Conservation (phyloP, 1,284 basidiomycete species). For the Boletellus sp. region DNA sequence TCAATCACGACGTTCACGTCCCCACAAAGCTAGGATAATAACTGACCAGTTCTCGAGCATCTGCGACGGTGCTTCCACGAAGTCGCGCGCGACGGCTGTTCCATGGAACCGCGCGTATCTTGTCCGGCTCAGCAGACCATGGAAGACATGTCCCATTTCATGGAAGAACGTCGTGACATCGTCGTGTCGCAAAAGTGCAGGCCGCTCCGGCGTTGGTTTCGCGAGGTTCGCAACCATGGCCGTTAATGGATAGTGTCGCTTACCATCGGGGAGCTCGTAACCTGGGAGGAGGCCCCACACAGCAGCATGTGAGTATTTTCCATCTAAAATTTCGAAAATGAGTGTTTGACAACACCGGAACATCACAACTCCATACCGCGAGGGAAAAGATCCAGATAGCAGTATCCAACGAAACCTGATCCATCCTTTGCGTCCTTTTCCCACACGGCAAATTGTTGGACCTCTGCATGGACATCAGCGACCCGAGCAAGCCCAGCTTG, state of each 20-base stretch:
- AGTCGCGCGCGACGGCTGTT: conserved; percentile 75
- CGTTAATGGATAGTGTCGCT: conserved; percentile 66
- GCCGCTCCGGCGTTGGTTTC: conserved; percentile 74
- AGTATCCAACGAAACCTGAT: conserved; percentile 72
- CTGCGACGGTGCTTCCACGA: conserved; percentile 84
- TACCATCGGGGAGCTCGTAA: conserved; percentile 49
- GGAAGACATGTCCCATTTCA: conserved; percentile 87
- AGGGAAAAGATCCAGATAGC: conserved; percentile 85
- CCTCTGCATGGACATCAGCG: conserved; percentile 46
- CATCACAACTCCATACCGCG: conserved; percentile 46
- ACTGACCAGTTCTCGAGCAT: conserved; percentile 86
- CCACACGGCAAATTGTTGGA: conserved; percentile 80
- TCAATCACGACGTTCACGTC: neutral
- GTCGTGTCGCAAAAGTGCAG: conserved; percentile 79
- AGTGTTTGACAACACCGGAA: neutral
- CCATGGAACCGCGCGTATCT: conserved; percentile 78
- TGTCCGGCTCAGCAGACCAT: conserved; percentile 72
- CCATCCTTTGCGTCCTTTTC: conserved; percentile 68
- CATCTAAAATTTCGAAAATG: conserved; percentile 37
- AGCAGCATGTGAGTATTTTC: conserved; percentile 84
- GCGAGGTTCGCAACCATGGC: conserved; percentile 89
- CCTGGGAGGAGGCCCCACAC: conserved; percentile 76
- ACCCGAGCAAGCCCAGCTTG: neutral
- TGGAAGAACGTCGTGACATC: conserved; percentile 81
- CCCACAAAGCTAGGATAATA: neutral